phyloP scores from a whole-genome alignment of 345 rosid species.

The Populus euphratica region DNA sequence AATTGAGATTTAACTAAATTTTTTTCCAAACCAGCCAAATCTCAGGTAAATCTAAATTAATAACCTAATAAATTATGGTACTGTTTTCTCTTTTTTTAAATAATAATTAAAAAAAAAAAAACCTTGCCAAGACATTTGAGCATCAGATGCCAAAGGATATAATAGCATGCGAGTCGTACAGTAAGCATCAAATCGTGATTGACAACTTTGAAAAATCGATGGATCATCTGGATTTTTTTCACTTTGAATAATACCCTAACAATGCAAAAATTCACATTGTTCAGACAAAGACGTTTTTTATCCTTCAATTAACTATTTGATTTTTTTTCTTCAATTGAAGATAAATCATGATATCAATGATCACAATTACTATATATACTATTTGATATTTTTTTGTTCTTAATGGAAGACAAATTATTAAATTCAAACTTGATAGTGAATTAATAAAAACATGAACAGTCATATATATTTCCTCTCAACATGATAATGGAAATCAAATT shows the following conservation, averaged over 20 bases:
- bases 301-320: no score
- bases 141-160: no score
- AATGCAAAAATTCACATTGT: background rate
- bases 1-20: no score
- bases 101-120: no score
- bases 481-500: background rate
- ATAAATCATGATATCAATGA: no score
- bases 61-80: no score
- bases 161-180: background rate
- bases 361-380: background rate
- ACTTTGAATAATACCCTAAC: conserved; percentile 19
- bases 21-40: no score
- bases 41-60: no score
- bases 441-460: background rate
- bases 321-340: background rate
- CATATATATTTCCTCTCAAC: no score
- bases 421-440: background rate
- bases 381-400: background rate
- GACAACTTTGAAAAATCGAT: background rate
- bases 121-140: no score
- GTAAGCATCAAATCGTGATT: background rate
- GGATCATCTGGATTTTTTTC: background rate
- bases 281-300: background rate
- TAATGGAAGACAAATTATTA: background rate
- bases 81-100: no score